Evolutionary conservation across 2,329 filamentous ascomycete genomes (phyloP).

Genomic region (Scytalidium lignicola): DNA sequence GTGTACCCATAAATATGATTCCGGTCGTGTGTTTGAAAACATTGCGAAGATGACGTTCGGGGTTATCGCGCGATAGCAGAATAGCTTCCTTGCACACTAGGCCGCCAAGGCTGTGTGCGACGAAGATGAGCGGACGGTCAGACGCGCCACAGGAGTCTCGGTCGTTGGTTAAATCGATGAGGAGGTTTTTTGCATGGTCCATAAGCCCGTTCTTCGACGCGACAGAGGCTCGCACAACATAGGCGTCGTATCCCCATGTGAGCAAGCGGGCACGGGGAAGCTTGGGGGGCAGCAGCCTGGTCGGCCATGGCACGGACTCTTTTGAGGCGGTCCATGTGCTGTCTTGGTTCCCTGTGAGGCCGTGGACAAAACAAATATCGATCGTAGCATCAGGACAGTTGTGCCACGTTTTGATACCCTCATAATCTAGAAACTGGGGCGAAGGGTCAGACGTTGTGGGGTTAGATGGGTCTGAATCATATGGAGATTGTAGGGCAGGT

Average conservation of each 20-base stretch:
- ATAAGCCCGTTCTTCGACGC: conserved; percentile 8
- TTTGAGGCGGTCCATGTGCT: conserved; percentile 31
- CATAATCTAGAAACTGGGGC: conserved; percentile 7
- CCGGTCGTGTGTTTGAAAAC: conserved; percentile 25
- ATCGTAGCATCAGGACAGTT: conserved; percentile 13
- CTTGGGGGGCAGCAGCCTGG: conserved; percentile 24
- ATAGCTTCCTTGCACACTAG: conserved; percentile 35
- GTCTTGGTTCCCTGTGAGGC: conserved; percentile 33
- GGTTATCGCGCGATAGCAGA: conserved; percentile 26
- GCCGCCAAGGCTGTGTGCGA: conserved; percentile 35
- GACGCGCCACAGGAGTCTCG: conserved; percentile 4
- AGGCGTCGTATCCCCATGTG: conserved; percentile 33
- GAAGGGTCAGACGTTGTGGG: neutral
- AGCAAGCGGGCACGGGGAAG: conserved; percentile 29
- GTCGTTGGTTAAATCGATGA: conserved; percentile 9
- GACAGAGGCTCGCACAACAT: conserved; percentile 12
- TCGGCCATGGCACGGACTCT: conserved; percentile 28
- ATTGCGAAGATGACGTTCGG: conserved; percentile 23
- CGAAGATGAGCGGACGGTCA: conserved; percentile 26
- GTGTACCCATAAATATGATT: conserved; percentile 35
- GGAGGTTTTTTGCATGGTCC: conserved; percentile 13
- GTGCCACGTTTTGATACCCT: conserved; percentile 14
- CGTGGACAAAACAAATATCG: conserved; percentile 34
- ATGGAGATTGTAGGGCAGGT: neutral
- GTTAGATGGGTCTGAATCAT: conserved; percentile 1